A percentile compares a stretch with the other conserved stretches of the same genome.
Evolutionary conservation across 2,329 filamentous ascomycete species (phyloP).

Genomic region (Pseudomassariella vexata): DNA sequence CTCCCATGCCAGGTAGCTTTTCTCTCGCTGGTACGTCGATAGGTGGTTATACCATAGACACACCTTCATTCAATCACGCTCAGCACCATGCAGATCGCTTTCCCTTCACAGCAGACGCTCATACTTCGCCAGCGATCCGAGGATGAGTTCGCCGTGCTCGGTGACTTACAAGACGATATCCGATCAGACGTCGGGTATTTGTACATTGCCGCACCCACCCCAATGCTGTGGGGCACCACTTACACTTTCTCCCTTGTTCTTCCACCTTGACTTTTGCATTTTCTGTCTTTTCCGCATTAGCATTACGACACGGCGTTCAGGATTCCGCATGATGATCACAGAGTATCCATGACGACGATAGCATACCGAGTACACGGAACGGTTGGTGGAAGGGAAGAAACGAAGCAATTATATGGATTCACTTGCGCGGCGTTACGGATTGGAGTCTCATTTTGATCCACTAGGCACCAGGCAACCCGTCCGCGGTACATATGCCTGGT

Average conservation of each 20-base stretch:
- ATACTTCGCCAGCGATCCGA: slow-evolving; percentile 44
- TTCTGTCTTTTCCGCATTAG: neutral
- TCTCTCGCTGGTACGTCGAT: slow-evolving; percentile 35
- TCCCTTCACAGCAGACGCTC: slow-evolving; percentile 42
- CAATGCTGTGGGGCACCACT: neutral
- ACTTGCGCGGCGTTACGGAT: neutral
- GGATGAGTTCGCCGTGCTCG: slow-evolving; percentile 21
- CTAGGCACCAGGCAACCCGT: too few relatives aligned
- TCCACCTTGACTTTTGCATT: neutral
- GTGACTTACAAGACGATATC: neutral
- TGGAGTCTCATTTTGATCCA: neutral
- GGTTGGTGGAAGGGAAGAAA: neutral
- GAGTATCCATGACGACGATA: neutral
- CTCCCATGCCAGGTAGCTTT: slow-evolving; percentile 37
- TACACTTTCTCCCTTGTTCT: neutral
- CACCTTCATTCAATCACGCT: slow-evolving; percentile 18
- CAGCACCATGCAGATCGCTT: slow-evolving; percentile 41
- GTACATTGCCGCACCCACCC: neutral
- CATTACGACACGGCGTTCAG: slow-evolving; percentile 3
- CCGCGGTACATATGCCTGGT: slow-evolving; percentile 5
- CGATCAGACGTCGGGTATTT: neutral
- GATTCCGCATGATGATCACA: slow-evolving; percentile 1
- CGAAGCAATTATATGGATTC: slow-evolving; percentile 1
- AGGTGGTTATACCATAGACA: slow-evolving; percentile 12
- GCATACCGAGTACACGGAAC: slow-evolving; percentile 3